Conservation (phyloP, 2,329 filamentous ascomycete genomes). For the Paramyrothecium roridum region DNA sequence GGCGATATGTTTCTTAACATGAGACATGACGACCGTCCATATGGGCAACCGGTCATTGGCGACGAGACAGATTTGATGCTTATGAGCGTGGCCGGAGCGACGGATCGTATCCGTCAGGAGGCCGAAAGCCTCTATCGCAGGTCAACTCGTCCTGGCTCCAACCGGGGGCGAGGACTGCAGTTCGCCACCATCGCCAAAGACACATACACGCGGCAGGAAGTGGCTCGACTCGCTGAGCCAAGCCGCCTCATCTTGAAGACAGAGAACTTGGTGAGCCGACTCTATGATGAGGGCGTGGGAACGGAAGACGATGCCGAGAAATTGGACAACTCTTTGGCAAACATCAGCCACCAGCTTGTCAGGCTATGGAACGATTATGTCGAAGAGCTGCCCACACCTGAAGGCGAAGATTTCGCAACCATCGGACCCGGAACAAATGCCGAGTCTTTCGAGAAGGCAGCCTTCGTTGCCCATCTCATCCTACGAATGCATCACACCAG, state of each 20-base stretch:
- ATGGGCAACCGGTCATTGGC: slow-evolving; percentile 34
- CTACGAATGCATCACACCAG: slow-evolving; percentile 73
- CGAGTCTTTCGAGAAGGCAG: slow-evolving; percentile 69
- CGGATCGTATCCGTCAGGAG: slow-evolving; percentile 49
- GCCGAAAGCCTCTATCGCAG: slow-evolving; percentile 54
- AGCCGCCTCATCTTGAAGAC: slow-evolving; percentile 71
- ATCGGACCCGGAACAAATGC: slow-evolving; percentile 64
- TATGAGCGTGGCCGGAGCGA: slow-evolving; percentile 53
- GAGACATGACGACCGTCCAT: slow-evolving; percentile 36
- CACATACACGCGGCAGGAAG: slow-evolving; percentile 53
- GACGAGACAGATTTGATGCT: slow-evolving; percentile 52
- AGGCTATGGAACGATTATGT: slow-evolving; percentile 55
- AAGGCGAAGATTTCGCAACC: slow-evolving; percentile 53
- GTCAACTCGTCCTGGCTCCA: slow-evolving; percentile 42
- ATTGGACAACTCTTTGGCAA: slow-evolving; percentile 54
- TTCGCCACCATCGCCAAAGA: slow-evolving; percentile 72
- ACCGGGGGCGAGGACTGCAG: slow-evolving; percentile 50
- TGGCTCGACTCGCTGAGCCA: slow-evolving; percentile 63
- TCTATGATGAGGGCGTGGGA: slow-evolving; percentile 62
- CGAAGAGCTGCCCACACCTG: slow-evolving; percentile 42
- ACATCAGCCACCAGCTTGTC: slow-evolving; percentile 48
- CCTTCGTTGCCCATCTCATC: slow-evolving; percentile 73
- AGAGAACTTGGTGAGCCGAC: slow-evolving; percentile 63
- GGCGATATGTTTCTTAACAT: slow-evolving; percentile 49
- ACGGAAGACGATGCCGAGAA: slow-evolving; percentile 52